These are phyloP conservation scores for Berberis vulgaris DNA, from an alignment of 164 flowering plant species.

Conservation along the genomic window DNA sequence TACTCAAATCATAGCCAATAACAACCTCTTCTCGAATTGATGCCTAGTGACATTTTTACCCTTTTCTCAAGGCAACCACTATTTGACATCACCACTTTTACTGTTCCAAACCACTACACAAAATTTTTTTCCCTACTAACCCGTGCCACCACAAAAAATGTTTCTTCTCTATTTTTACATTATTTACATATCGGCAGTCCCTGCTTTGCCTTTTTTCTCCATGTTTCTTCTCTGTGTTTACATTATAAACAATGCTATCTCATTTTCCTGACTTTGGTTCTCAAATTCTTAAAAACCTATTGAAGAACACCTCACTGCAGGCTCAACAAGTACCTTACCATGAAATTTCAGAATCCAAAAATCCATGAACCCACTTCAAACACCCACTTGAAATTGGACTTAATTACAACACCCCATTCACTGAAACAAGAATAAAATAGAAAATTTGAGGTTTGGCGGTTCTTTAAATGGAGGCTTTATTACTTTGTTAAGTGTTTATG, in stretches of 20 bases:
- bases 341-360: conserved; percentile 51
- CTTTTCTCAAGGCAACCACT: too few relatives aligned
- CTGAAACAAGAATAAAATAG: not conserved
- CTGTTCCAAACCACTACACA: too few relatives aligned
- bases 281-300: conserved; percentile 18
- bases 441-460: not conserved
- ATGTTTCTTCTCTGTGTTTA: conserved; percentile 21
- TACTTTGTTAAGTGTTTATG: conserved; percentile 6
- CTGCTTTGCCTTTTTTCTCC: conserved; percentile 16
- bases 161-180: too few relatives aligned
- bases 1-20: too few relatives aligned
- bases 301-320: conserved; percentile 26
- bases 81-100: too few relatives aligned
- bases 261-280: not conserved
- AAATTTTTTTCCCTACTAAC: too few relatives aligned
- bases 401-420: conserved; percentile 11
- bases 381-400: not conserved
- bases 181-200: conserved; percentile 54
- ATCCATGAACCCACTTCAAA: too few relatives aligned
- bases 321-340: conserved; percentile 44
- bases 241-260: not conserved
- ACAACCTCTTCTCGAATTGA: too few relatives aligned
- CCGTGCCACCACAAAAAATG: too few relatives aligned
- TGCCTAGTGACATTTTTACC: too few relatives aligned
- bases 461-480: not conserved